A percentile compares a stretch with the other conserved stretches of the same genome.
Conservation (phyloP, 345 rosid genomes). For the Eucalyptus melliodora region DNA sequence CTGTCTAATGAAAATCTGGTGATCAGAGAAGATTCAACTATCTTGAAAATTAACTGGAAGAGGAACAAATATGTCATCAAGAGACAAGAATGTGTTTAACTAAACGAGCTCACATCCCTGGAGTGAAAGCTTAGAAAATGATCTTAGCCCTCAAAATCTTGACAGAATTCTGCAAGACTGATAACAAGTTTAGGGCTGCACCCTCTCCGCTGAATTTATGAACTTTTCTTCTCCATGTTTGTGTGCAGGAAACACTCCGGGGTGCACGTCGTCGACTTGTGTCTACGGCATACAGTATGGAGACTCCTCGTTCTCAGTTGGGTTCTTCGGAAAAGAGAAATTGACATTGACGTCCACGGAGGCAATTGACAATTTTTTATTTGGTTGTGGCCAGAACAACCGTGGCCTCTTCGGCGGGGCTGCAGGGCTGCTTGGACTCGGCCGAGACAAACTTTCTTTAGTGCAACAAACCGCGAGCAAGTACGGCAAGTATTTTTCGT, state of each 20-base stretch:
- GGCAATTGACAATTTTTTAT: conserved; percentile 20
- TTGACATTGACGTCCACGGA: conserved; percentile 43
- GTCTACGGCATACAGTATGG: conserved; percentile 75
- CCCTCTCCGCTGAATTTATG: not conserved
- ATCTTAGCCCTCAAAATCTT: not conserved
- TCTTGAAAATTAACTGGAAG: not conserved
- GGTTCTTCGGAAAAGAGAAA: conserved; percentile 52
- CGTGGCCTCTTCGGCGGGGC: conserved; percentile 60
- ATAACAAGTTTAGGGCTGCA: not conserved
- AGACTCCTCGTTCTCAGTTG: conserved; percentile 57
- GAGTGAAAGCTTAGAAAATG: not conserved
- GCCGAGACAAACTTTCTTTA: conserved; percentile 53
- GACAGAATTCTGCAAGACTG: not conserved
- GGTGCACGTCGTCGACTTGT: conserved; percentile 48
- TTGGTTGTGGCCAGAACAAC: conserved; percentile 88
- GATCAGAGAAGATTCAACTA: not conserved
- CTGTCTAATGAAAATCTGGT: not conserved
- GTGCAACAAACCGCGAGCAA: conserved; percentile 51
- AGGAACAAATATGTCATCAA: not conserved
- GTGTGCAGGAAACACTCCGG: conserved; percentile 14
- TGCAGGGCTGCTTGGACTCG: conserved; percentile 79
- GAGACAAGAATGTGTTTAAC: not conserved
- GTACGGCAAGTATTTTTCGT: conserved; percentile 67
- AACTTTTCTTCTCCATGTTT: not conserved
- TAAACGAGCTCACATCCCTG: not conserved